Evolutionary conservation across 805 yeast species (phyloP).

Genomic region (Ogataea trehalophila): DNA sequence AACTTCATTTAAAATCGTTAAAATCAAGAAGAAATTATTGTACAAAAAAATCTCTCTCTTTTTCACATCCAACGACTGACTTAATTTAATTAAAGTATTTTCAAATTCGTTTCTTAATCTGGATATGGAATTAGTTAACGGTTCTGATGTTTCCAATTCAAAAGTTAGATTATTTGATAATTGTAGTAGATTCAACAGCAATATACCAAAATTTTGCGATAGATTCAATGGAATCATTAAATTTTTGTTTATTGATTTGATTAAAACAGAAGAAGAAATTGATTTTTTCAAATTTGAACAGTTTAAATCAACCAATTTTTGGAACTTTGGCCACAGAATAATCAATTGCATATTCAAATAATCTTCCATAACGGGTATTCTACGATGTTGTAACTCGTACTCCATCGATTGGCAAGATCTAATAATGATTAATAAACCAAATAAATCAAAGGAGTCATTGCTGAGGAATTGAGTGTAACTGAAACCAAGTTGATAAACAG

Average conservation of each 20-base stretch:
- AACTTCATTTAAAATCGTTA: constrained; percentile 45
- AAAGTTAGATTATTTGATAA: constrained; percentile 34
- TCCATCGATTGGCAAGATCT: constrained; percentile 63
- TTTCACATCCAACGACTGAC: constrained; percentile 38
- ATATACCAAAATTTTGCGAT: constrained; percentile 76
- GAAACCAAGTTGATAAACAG: constrained; percentile 47
- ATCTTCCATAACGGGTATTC: constrained; percentile 66
- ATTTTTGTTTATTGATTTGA: constrained; percentile 25
- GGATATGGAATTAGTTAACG: constrained; percentile 62
- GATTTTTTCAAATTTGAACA: constrained; percentile 63
- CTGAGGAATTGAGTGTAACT: constrained; percentile 39
- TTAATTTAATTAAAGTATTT: constrained; percentile 64
- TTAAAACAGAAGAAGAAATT: constrained; percentile 35
- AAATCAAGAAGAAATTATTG: constrained; percentile 62
- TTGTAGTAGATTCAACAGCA: constrained; percentile 64
- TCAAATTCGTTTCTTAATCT: constrained; percentile 80
- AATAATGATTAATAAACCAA: constrained; percentile 73
- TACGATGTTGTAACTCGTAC: constrained; percentile 60
- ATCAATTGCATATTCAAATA: constrained; percentile 63
- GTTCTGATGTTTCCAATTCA: constrained; percentile 49
- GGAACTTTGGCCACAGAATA: constrained; percentile 82
- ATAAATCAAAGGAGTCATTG: constrained; percentile 56
- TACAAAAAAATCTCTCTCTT: constrained; percentile 68
- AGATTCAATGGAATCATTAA: constrained; percentile 50
- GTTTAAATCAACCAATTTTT: constrained; percentile 68